These are phyloP conservation scores for Phaeotremella skinneri DNA, from an alignment of 768 basidiomycete genomes.

Conservation along the genomic window DNA sequence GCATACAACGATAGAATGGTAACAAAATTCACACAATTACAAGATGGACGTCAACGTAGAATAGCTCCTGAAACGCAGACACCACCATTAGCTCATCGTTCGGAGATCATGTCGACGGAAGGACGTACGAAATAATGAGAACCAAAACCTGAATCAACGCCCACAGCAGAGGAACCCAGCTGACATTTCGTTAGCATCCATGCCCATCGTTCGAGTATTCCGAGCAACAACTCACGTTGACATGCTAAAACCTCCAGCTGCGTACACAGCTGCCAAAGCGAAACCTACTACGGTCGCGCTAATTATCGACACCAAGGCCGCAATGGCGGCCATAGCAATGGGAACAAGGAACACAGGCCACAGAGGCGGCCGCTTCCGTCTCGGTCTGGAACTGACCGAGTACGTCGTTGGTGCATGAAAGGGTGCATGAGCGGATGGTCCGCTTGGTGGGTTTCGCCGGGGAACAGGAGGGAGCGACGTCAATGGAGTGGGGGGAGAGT, in stretches of 20 bases:
- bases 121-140: slow-evolving; percentile 42
- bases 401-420: slow-evolving; percentile 5
- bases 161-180: slow-evolving; percentile 47
- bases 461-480: not conserved
- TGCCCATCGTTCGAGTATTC: not conserved
- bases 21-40: slow-evolving; percentile 16
- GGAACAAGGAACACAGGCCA: slow-evolving; percentile 42
- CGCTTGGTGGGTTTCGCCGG: not conserved
- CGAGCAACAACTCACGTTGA: slow-evolving; percentile 37
- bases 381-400: not conserved
- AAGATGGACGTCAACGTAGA: slow-evolving; percentile 42
- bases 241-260: slow-evolving; percentile 45
- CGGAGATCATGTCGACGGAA: not conserved
- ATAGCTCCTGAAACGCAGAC: slow-evolving; percentile 26
- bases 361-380: slow-evolving; percentile 34
- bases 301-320: slow-evolving; percentile 28
- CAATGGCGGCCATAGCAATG: slow-evolving; percentile 16
- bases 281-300: slow-evolving; percentile 42
- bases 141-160: slow-evolving; percentile 40
- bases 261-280: slow-evolving; percentile 44
- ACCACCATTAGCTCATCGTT: not conserved
- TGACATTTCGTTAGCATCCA: slow-evolving; percentile 10
- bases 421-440: not conserved
- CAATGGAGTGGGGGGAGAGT: not conserved
- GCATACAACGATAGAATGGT: not conserved